Conservation (phyloP, 129 eudicot genomes). For the Arctium minus region DNA sequence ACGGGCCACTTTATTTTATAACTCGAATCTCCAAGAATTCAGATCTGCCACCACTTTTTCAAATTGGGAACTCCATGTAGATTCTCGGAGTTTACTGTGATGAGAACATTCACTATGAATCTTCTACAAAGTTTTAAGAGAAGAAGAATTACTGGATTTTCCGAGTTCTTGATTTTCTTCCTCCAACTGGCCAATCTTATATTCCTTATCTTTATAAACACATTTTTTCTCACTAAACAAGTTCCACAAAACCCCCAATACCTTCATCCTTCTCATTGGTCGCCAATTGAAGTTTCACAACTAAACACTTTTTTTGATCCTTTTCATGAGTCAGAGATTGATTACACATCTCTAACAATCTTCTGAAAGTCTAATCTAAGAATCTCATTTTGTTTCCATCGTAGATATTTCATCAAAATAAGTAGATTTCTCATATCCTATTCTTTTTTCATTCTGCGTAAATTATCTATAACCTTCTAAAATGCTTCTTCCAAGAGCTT, state of each 20-base stretch:
- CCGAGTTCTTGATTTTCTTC: constrained; percentile 62
- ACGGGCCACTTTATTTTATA: constrained; percentile 37
- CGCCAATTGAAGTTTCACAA: constrained; percentile 40
- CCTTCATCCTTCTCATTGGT: constrained; percentile 45
- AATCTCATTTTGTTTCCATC: constrained; percentile 58
- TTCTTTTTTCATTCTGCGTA: constrained; percentile 41
- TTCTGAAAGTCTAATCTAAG: constrained; percentile 48
- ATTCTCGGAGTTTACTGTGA: constrained; percentile 43
- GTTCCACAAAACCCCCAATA: constrained; percentile 39
- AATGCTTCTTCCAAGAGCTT: constrained; percentile 72
- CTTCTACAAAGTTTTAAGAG: constrained; percentile 59
- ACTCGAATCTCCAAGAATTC: constrained; percentile 19
- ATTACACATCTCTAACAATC: constrained; percentile 58
- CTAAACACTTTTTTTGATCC: constrained; percentile 50
- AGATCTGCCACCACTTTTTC: constrained; percentile 45
- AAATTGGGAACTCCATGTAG: constrained; percentile 48
- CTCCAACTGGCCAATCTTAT: constrained; percentile 45
- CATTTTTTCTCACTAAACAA: constrained; percentile 54
- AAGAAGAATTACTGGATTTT: constrained; percentile 39
- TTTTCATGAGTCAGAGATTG: constrained; percentile 71
- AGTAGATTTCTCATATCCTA: constrained; percentile 63
- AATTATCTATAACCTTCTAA: constrained; percentile 43
- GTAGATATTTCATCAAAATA: constrained; percentile 56
- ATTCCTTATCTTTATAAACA: constrained; percentile 54
- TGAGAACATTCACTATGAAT: constrained; percentile 36